Percentiles rank a stretch among this genome's conserved stretches.
Evolutionary conservation across 768 basidiomycete species (phyloP).

Genomic region (Hygrophorus russula): DNA sequence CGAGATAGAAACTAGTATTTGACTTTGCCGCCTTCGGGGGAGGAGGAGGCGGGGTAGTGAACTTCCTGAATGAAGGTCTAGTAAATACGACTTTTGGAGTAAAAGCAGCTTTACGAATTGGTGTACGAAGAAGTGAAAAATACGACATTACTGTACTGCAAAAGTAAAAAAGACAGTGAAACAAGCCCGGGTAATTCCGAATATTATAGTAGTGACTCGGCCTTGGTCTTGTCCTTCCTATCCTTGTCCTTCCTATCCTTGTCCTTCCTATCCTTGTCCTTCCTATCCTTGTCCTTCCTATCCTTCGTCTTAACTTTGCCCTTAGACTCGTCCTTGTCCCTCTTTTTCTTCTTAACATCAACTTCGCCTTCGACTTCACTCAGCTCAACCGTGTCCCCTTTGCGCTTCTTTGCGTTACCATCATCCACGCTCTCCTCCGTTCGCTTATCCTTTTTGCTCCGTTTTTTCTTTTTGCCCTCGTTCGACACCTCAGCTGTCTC

Average conservation of each 20-base stretch:
- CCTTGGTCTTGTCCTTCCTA: neutral
- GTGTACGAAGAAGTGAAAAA: neutral
- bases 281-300: too few relatives aligned
- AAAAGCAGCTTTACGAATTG: neutral
- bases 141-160: neutral
- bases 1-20: slow-evolving; percentile 47
- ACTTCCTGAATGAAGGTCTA: slow-evolving; percentile 39
- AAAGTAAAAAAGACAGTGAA: too few relatives aligned
- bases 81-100: neutral
- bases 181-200: too few relatives aligned
- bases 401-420: too few relatives aligned
- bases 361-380: neutral
- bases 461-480: slow-evolving; percentile 13
- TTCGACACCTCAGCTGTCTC: slow-evolving; percentile 9
- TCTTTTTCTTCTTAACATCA: neutral
- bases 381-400: too few relatives aligned
- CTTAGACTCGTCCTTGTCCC: neutral
- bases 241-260: neutral
- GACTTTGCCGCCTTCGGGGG: slow-evolving; percentile 39
- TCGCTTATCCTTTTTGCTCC: too few relatives aligned
- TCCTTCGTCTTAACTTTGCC: neutral
- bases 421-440: too few relatives aligned
- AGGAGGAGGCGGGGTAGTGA: slow-evolving; percentile 40
- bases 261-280: neutral
- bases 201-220: neutral